Evolutionary conservation across 2,329 filamentous ascomycete genomes (phyloP).

Genomic region (Penicillium psychrosexuale): DNA sequence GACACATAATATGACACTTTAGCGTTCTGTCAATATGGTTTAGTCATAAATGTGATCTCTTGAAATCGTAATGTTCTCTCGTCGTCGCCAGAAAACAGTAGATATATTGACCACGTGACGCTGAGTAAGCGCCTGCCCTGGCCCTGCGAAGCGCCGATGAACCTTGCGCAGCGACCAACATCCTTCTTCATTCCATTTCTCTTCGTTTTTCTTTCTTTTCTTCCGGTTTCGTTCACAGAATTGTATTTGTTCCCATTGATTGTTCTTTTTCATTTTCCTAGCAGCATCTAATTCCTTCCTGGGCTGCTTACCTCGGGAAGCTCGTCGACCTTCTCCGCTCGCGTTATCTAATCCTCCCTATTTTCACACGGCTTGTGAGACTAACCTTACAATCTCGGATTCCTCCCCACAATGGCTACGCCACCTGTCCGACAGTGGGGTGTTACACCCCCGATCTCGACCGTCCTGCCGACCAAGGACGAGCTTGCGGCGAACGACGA

Average conservation of each 20-base stretch:
- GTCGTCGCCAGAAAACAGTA: neutral
- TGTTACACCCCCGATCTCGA: conserved; percentile 80
- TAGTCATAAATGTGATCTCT: neutral
- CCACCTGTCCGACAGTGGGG: conserved; percentile 57
- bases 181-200: conserved; percentile 7
- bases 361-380: conserved; percentile 8
- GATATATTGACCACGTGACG: conserved; percentile 14
- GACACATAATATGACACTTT: no score
- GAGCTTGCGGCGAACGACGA: conserved; percentile 75
- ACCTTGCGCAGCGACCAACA: conserved; percentile 8
- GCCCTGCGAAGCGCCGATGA: conserved; percentile 11
- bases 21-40: neutral
- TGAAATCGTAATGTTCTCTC: neutral
- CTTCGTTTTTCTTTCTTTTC: neutral
- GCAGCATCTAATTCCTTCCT: neutral
- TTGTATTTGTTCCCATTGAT: neutral
- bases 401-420: conserved; percentile 33
- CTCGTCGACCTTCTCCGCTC: neutral
- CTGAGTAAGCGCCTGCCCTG: conserved; percentile 21
- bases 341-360: conserved; percentile 20
- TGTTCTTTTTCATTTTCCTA: neutral
- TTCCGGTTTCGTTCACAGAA: neutral
- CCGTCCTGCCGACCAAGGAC: conserved; percentile 67
- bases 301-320: neutral
- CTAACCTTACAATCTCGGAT: neutral